Base-by-base conservation (phyloP, 2,329 filamentous ascomycete genomes). In the Arthroderma sp. region DNA sequence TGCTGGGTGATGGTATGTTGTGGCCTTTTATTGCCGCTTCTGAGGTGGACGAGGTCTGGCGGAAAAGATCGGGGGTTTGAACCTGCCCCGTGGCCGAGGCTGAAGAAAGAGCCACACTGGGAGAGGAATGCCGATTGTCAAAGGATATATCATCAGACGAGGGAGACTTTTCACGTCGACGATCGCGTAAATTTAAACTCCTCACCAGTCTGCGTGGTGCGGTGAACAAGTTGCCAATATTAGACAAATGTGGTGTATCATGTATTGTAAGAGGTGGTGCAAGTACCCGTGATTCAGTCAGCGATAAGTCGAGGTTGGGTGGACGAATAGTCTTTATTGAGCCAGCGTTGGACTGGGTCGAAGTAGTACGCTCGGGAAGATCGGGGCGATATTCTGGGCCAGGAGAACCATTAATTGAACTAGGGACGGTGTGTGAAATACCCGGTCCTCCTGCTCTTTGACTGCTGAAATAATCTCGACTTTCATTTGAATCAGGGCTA, bases 401-500 rank as follows among this genome's bases (percentile, higher is more conserved):
- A 5, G 53, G 49, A 30, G 55, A 50, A 11, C 52, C 53, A 42
- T 45, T 45, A 3, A 32, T 44, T 4, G 42, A 41, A 6, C 34
- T 43, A 4, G 47, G 42, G 27, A 48, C 48, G 8, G 52, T 42
- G 5, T 29, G 32, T n/a, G 33, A 22, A 10, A 34, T 43, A 33
- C 48, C 47, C 6, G 45, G 48, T 44, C 43, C 22, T 28, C 43
- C 15, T 42, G 37, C 47, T 46, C 38, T 44, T 15, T 42, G 49
- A 27, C 43, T 50, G 44, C 52, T 54, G 46, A 68, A 70, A 48
- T 69, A 70, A 10, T 59, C 62, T 38, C 56, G 56, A 8, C 57
- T 53, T 8, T 58, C 53, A n/a, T 57, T 53, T 31, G 56, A 51
- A 9, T 80, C 76, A 1, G 83, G 83, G 56, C 79, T 84, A 11